Base-by-base conservation (phyloP, 164 flowering plant species). In the Liriodendron chinense region DNA sequence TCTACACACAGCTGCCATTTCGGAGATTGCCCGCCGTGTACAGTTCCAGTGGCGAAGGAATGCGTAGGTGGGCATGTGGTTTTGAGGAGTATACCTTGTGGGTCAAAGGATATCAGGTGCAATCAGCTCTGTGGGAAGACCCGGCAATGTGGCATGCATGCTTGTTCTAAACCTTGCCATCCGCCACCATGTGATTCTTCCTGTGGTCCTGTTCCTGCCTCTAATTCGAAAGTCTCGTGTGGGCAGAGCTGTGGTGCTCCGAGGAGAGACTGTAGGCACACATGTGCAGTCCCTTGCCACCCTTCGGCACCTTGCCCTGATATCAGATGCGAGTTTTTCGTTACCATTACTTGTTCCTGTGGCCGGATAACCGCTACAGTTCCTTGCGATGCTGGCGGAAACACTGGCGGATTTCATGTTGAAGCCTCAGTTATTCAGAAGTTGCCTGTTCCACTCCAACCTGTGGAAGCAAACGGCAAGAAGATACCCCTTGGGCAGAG, bases 191-290 rank as follows among this genome's bases (percentile, higher is more conserved):
- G 99, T 85, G 97, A 94, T 84, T 65, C 81, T 34, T 65, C 80
- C 0, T 49, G 81, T 77, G 84, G 26, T n/a, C 43, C 78, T 24
- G 76, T 72, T 49, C 67, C 81, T 26, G 84, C 68, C 26, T 62
- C 89, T 43, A 80, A 83, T 50, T 18, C 34, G 2, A 89, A 81
- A 77, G 74, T 83, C 66, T 87, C 99, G 9, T 96, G 99, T 85
- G 94, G 95, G 73, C 99, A 96, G 83, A 81, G 83, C 21, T 94
- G 99, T 78, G 97, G 99, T 71, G 99, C 98, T 48, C 99, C 99
- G 7, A 87, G 97, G 81, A 88, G 96, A 82, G 98, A 93, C 24
- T 96, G 99, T 79, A 84, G 93, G 79, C 99, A 96, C 82, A 90
- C 93, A 10, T 96, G 98, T 74, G 81, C 82, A 34, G 85, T 94